Conservation (phyloP, 495 filamentous ascomycete genomes). For the Hyphodiscus hymeniophilus region DNA sequence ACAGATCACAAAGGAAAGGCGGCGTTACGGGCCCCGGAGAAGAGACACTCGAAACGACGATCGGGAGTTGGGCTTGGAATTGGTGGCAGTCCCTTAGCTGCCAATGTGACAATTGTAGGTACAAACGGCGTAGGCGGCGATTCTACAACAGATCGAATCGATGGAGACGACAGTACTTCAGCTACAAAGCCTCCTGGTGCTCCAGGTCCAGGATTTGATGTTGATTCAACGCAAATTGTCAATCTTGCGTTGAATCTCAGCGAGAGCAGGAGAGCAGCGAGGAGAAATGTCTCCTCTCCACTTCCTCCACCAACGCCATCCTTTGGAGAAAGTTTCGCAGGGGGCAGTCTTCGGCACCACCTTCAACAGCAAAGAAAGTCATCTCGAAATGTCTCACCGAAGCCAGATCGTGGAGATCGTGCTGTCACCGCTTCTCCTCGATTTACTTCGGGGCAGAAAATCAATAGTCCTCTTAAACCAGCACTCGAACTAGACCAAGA, state of each 20-base stretch:
- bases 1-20: conserved; percentile 20
- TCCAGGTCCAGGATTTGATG: conserved; percentile 35
- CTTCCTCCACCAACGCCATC: conserved; percentile 37
- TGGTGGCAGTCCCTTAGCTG: conserved; percentile 15
- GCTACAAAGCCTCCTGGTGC: neutral
- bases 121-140: neutral
- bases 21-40: conserved; percentile 11
- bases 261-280: conserved; percentile 62
- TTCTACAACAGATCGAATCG: neutral
- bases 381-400: conserved; percentile 52
- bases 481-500: conserved; percentile 30
- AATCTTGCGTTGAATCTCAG: conserved; percentile 83
- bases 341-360: conserved; percentile 54
- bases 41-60: conserved; percentile 13
- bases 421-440: conserved; percentile 23
- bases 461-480: conserved; percentile 35
- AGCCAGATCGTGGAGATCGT: conserved; percentile 32
- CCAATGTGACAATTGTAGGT: conserved; percentile 8
- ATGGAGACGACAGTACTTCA: neutral
- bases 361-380: conserved; percentile 54
- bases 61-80: conserved; percentile 15
- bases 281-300: conserved; percentile 42
- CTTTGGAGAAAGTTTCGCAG: conserved; percentile 33
- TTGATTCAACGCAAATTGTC: conserved; percentile 79
- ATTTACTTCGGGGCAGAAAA: conserved; percentile 24